A percentile compares a stretch with the other conserved stretches of the same genome.
Conservation (phyloP, 108 stramenopile species). For the Fragilaria crotonensis region DNA sequence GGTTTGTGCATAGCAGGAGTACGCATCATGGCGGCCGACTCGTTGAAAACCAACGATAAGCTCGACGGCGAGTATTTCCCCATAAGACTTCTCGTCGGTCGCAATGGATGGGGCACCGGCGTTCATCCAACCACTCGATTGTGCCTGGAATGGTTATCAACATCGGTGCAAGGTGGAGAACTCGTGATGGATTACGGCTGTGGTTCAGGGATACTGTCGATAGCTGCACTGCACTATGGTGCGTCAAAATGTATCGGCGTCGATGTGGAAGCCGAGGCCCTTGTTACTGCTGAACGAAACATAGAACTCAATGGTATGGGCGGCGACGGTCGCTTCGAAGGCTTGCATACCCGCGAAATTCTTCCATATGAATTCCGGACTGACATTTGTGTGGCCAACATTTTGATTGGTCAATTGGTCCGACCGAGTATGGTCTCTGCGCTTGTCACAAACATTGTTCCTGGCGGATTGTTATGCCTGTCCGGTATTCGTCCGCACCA, state of each 20-base stretch:
- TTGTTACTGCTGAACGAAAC: conserved; percentile 38
- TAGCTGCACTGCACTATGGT: conserved; percentile 41
- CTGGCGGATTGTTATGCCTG: conserved; percentile 30
- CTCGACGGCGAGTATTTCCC: conserved; percentile 12
- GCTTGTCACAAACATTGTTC: conserved; percentile 29
- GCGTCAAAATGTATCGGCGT: conserved; percentile 29
- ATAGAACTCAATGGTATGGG: conserved; percentile 27
- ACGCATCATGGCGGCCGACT: conserved; percentile 25
- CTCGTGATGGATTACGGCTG: conserved; percentile 49
- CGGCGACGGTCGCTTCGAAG: conserved; percentile 21
- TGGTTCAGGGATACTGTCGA: conserved; percentile 53
- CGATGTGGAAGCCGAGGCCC: conserved; percentile 49
- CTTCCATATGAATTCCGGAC: conserved; percentile 26
- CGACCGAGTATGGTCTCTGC: conserved; percentile 45
- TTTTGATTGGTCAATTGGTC: conserved; percentile 42
- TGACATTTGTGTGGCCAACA: conserved; percentile 40
- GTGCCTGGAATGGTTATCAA: conserved; percentile 44
- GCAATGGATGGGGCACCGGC: conserved; percentile 62
- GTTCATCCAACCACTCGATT: conserved; percentile 60
- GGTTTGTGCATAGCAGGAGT: conserved; percentile 30
- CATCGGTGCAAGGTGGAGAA: conserved; percentile 11
- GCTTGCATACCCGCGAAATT: conserved; percentile 36
- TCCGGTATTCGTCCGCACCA: conserved; percentile 41
- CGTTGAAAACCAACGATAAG: neutral
- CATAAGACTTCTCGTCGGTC: conserved; percentile 36